phyloP scores from a whole-genome alignment of 805 yeast genomes.

The Scheffersomyces lignosus region DNA sequence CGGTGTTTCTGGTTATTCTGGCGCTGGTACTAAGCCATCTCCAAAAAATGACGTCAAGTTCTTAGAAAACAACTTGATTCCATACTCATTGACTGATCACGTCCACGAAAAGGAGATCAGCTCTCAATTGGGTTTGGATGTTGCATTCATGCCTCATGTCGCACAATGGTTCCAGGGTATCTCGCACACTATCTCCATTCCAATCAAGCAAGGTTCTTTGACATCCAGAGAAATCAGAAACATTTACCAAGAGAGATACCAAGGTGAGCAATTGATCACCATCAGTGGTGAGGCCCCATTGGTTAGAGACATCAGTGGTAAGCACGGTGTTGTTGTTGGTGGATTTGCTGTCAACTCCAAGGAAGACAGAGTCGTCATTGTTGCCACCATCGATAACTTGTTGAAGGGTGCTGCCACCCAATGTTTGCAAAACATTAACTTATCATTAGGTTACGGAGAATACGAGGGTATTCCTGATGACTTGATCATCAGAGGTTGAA shows the following conservation, averaged over 20 bases:
- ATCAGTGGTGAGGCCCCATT: conserved; percentile 91
- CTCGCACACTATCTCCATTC: conserved; percentile 86
- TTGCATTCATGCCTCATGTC: conserved; percentile 95
- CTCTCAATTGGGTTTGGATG: conserved; percentile 67
- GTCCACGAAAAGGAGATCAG: conserved; percentile 95
- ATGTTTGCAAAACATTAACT: conserved; percentile 92
- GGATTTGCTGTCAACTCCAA: conserved; percentile 92
- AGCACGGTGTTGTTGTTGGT: conserved; percentile 93
- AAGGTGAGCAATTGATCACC: conserved; percentile 80
- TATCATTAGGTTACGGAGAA: conserved; percentile 87
- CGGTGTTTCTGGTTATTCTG: conserved; percentile 98
- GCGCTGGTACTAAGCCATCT: conserved; percentile 98
- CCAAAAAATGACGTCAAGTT: conserved; percentile 85
- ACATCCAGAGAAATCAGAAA: conserved; percentile 81
- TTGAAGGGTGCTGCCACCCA: conserved; percentile 99
- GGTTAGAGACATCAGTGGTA: conserved; percentile 87
- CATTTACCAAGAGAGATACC: conserved; percentile 84
- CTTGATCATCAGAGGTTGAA: conserved; percentile 53
- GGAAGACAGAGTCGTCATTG: conserved; percentile 87
- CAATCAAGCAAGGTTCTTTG: conserved; percentile 64
- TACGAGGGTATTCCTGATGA: conserved; percentile 91
- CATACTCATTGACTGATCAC: conserved; percentile 95
- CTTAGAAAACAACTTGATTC: conserved; percentile 81
- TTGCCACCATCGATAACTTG: conserved; percentile 93
- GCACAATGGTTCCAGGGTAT: conserved; percentile 99